Conservation (phyloP, 352 stramenopile species). For the Phytophthora constricta region DNA sequence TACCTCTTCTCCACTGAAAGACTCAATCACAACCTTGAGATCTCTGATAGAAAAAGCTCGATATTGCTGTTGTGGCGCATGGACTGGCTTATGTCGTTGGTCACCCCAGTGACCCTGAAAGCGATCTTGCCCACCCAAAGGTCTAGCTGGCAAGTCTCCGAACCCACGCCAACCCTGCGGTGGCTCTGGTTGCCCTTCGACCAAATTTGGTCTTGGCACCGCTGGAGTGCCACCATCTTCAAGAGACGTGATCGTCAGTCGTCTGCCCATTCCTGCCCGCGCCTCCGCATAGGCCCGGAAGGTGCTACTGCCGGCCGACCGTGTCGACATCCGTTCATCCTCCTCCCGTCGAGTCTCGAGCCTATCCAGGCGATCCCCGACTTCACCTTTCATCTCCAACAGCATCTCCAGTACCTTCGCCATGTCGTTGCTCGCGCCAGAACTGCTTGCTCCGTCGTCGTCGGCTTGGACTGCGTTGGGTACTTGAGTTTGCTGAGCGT, state of each 20-base stretch:
- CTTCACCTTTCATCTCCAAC: neutral
- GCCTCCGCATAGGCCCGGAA: neutral
- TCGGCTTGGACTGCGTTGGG: neutral
- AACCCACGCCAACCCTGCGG: neutral
- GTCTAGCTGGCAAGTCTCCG: neutral
- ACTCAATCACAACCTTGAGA: neutral
- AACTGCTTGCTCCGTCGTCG: neutral
- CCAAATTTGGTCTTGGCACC: too few relatives aligned
- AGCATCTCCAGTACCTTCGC: neutral
- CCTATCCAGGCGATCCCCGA: neutral
- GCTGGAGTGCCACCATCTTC: neutral
- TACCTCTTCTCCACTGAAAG: neutral
- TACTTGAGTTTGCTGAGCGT: neutral
- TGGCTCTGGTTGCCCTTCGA: neutral
- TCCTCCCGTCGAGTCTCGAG: neutral
- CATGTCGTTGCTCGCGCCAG: neutral
- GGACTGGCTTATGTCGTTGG: neutral
- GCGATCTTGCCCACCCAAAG: too few relatives aligned
- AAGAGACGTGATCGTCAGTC: neutral
- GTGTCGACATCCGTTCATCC: neutral
- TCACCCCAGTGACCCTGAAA: neutral
- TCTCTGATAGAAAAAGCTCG: too few relatives aligned
- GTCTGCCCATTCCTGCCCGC: neutral
- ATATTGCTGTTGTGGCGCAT: too few relatives aligned
- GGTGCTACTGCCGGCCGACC: neutral